These are phyloP conservation scores for Ceriops decandra DNA, from an alignment of 345 rosid genomes.

Conservation along the genomic window DNA sequence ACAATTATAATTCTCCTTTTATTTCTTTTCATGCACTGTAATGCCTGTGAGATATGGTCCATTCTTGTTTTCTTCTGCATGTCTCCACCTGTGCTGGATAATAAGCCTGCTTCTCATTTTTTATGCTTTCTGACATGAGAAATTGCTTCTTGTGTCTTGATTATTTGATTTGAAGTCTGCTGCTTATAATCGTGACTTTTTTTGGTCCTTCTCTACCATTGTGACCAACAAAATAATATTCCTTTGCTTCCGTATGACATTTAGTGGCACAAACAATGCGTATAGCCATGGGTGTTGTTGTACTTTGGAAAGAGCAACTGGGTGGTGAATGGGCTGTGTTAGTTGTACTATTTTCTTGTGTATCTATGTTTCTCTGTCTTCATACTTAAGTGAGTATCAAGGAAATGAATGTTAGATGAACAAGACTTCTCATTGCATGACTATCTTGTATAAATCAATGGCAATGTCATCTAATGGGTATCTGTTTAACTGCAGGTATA, in stretches of 20 bases:
- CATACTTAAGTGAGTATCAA: no score
- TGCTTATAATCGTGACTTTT: neutral
- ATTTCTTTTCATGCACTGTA: neutral
- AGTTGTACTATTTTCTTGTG: no score
- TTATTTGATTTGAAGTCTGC: neutral
- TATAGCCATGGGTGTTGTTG: no score
- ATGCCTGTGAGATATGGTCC: neutral
- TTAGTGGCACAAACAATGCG: no score
- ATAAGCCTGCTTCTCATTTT: neutral
- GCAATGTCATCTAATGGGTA: neutral
- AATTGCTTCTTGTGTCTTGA: neutral
- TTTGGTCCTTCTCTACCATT: neutral
- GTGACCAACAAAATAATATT: no score
- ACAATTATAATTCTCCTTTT: neutral
- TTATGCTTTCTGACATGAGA: neutral
- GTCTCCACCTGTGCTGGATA: neutral
- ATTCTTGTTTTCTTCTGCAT: neutral
- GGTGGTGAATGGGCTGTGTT: no score
- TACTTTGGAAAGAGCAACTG: no score
- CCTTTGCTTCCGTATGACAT: no score
- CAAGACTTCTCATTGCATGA: no score
- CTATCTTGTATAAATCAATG: neutral
- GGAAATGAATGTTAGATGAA: no score
- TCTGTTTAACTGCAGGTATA: constrained; percentile 49
- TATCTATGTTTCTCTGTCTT: no score